Evolutionary conservation across 2,329 filamentous ascomycete genomes (phyloP).

Genomic region (Neoascochyta sp.): DNA sequence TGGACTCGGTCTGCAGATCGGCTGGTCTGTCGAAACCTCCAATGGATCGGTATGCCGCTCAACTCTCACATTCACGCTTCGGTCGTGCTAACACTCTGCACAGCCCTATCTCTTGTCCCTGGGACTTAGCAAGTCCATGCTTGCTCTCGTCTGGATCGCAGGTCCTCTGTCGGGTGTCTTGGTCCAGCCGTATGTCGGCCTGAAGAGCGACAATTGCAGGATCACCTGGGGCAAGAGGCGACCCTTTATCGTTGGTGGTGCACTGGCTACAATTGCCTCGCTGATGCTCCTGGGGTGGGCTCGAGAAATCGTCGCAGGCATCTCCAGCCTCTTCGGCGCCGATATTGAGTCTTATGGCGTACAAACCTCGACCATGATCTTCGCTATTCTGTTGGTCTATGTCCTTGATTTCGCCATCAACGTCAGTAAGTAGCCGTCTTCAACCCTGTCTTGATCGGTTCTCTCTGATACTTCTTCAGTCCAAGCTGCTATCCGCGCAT

Average conservation of each 20-base stretch:
- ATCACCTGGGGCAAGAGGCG: constrained; percentile 49
- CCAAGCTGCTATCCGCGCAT: constrained; percentile 85
- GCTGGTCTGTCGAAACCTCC: constrained; percentile 92
- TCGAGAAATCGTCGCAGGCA: constrained; percentile 56
- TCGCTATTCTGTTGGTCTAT: constrained; percentile 84
- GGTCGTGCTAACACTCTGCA: constrained; percentile 2
- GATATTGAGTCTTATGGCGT: constrained; percentile 62
- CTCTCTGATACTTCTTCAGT: constrained; percentile 50
- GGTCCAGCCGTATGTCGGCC: constrained; percentile 53
- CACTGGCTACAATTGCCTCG: constrained; percentile 48
- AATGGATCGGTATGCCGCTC: constrained; percentile 67
- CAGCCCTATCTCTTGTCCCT: constrained; percentile 53
- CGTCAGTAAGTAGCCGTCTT: constrained; percentile 56
- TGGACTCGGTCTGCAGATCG: constrained; percentile 84
- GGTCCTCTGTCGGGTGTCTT: constrained; percentile 52
- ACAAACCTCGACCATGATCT: constrained; percentile 64
- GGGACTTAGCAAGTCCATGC: constrained; percentile 51
- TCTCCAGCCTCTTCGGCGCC: constrained; percentile 68
- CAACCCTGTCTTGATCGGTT: constrained; percentile 1
- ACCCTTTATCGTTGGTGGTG: constrained; percentile 52
- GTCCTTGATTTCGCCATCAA: constrained; percentile 93
- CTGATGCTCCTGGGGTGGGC: constrained; percentile 51
- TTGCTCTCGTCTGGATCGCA: constrained; percentile 55
- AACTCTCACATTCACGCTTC: not conserved
- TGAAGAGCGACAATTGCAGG: constrained; percentile 51